Evolutionary conservation across 371 early-diverging fungal species (phyloP).

Genomic region (Mucor piriformis): DNA sequence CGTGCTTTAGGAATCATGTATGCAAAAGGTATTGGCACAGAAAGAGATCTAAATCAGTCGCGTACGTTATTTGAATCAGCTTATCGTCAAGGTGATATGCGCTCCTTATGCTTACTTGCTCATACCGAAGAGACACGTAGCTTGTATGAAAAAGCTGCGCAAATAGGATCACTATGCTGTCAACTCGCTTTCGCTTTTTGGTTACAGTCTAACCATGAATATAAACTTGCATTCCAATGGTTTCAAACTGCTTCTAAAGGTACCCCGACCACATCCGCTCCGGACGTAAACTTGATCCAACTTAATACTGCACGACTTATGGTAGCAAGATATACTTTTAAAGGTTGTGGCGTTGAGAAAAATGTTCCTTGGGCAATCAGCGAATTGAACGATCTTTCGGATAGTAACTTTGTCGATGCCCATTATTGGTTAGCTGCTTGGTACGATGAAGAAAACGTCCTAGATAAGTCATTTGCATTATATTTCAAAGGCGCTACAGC

Average conservation of each 20-base stretch:
- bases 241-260: slow-evolving; percentile 45
- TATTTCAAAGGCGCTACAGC: slow-evolving; percentile 34
- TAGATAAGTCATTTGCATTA: slow-evolving; percentile 25
- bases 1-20: slow-evolving; percentile 40
- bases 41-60: slow-evolving; percentile 49
- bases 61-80: slow-evolving; percentile 59
- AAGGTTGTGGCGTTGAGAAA: slow-evolving; percentile 31
- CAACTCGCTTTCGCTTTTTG: slow-evolving; percentile 31
- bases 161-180: slow-evolving; percentile 42
- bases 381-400: slow-evolving; percentile 32
- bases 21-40: slow-evolving; percentile 38
- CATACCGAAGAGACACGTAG: not conserved
- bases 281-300: slow-evolving; percentile 6
- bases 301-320: slow-evolving; percentile 31
- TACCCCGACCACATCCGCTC: not conserved
- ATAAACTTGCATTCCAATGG: slow-evolving; percentile 36
- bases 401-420: slow-evolving; percentile 21
- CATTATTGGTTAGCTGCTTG: slow-evolving; percentile 44
- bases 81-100: slow-evolving; percentile 57
- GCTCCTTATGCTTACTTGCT: slow-evolving; percentile 56
- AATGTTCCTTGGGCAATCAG: slow-evolving; percentile 31
- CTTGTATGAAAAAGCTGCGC: slow-evolving; percentile 41
- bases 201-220: slow-evolving; percentile 18
- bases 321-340: slow-evolving; percentile 41
- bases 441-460: slow-evolving; percentile 33